Percentiles rank a stretch among this genome's conserved stretches.
These are phyloP conservation scores for Aspergillus taichungensis DNA, from an alignment of 495 filamentous ascomycete genomes.

Conservation along the genomic window DNA sequence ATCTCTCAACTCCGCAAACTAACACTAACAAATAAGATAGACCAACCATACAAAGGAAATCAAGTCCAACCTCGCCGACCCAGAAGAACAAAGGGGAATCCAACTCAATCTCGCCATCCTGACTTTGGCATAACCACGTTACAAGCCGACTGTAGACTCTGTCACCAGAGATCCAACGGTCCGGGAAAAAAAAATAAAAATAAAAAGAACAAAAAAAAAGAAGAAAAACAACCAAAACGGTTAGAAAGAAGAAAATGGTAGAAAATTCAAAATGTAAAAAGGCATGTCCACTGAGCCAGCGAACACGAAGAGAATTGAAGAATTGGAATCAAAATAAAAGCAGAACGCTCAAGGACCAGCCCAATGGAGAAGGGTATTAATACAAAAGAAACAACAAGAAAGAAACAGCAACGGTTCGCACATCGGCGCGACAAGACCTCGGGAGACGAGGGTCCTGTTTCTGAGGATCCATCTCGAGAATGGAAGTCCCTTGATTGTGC, in stretches of 20 bases:
- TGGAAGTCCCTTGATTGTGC: no score
- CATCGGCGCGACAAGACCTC: slow-evolving; percentile 2
- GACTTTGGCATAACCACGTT: slow-evolving; percentile 38
- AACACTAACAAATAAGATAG: no score
- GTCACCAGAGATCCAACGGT: slow-evolving; percentile 8
- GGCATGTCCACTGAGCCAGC: no score
- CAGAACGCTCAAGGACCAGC: slow-evolving; percentile 17
- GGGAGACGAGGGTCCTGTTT: no score
- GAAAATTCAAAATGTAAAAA: no score
- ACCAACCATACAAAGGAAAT: slow-evolving; percentile 12
- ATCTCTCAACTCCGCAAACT: slow-evolving; percentile 18
- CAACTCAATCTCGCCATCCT: slow-evolving; percentile 25
- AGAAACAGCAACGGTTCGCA: slow-evolving; percentile 28
- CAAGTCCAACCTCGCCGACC: slow-evolving; percentile 17
- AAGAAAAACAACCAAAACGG: slow-evolving; percentile 19
- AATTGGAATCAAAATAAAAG: slow-evolving; percentile 30
- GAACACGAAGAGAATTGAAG: neutral
- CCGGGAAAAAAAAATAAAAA: slow-evolving; percentile 13
- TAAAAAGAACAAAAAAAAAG: slow-evolving; percentile 19
- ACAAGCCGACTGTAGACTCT: slow-evolving; percentile 22
- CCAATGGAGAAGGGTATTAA: slow-evolving; percentile 33
- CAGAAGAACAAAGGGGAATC: slow-evolving; percentile 21
- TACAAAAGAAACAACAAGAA: slow-evolving; percentile 30
- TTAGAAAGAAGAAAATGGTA: no score
- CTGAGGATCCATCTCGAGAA: no score